Evolutionary conservation across 148 eudicot species (phyloP), one percentile per base, ranked within the genome.

Genomic region (Simmondsia chinensis): DNA sequence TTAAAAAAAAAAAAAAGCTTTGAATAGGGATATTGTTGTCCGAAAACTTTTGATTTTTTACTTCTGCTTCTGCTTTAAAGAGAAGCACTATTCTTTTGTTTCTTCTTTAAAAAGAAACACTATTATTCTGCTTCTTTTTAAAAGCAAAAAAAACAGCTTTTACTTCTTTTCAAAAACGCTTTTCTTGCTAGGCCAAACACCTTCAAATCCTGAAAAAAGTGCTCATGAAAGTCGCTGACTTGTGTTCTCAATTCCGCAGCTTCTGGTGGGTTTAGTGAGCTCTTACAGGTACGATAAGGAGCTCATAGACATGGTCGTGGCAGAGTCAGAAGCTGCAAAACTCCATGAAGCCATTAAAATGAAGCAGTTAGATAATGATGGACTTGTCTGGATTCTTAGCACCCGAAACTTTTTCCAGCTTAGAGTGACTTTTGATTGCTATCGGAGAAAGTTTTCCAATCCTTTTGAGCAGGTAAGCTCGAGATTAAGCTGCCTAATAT

Each of bases 361-460:
- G 21, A 82, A 76, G 59, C 56, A 66, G 19, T 64, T 79, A 13
- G 96, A 82, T n/a, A 52, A 52, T 30, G 81, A 82, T 53, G 64
- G 67, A 11, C 37, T 87, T 6, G 29, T 79, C 43, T 60, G 62
- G 77, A 75, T 82, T 38, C 75, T 87, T 38, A 51, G 75, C 30
- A 71, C 77, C 4, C 68, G 96, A 44, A 87, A 76, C 42, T 40
- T 69, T 31, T 74, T 39, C 33, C 96, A 87, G 76, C 85, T 87
- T 12, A 76, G 63, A 70, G 75, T 69, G 39, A 82, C 88, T 44
- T 79, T 87, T 47, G 54, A 69, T 28, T 44, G 28, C 51, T 87
- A 87, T 61, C 54, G 50, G 57, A 51, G 69, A 32, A 57, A 50
- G 20, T 82, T 63, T 61, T 74, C 79, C 9, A 69, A 34, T 38